These are phyloP conservation scores for Pyrenochaeta sp. DNA, from an alignment of 2,329 filamentous ascomycete genomes.

Conservation along the genomic window DNA sequence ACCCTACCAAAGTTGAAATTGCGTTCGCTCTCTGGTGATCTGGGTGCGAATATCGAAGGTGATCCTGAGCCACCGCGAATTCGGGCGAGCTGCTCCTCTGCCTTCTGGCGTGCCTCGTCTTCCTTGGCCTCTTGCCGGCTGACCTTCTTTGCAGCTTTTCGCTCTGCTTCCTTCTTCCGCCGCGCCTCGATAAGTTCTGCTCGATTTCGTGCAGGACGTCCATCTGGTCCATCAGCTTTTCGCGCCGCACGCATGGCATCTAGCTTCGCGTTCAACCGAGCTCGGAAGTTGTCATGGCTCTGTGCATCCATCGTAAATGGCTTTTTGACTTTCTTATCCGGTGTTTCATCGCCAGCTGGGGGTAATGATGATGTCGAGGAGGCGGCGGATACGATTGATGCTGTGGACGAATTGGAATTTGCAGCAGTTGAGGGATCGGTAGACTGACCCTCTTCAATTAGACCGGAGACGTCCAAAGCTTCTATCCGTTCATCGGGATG, in stretches of 20 bases:
- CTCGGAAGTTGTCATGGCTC: conserved; percentile 76
- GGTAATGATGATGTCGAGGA: conserved; percentile 59
- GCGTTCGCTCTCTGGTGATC: conserved; percentile 59
- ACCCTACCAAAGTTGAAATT: conserved; percentile 91
- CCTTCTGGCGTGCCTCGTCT: conserved; percentile 73
- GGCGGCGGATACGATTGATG: conserved; percentile 50
- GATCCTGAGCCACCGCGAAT: conserved; percentile 67
- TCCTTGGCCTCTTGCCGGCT: conserved; percentile 77
- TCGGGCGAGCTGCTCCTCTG: conserved; percentile 63
- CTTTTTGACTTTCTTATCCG: conserved; percentile 40
- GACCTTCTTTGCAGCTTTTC: conserved; percentile 89
- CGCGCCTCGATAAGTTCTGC: conserved; percentile 92
- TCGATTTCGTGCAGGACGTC: conserved; percentile 81
- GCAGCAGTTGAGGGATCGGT: conserved; percentile 41
- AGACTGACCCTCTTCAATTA: conserved; percentile 46
- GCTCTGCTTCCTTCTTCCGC: conserved; percentile 83
- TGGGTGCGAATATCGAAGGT: conserved; percentile 59
- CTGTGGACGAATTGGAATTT: conserved; percentile 50
- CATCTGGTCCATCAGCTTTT: conserved; percentile 85
- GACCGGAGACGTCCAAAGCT: conserved; percentile 45
- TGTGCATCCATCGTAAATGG: conserved; percentile 44
- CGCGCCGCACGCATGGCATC: conserved; percentile 83
- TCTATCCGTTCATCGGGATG: conserved; percentile 42
- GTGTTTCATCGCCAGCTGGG: conserved; percentile 30
- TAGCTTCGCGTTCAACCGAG: conserved; percentile 81